A percentile compares a stretch with the other conserved stretches of the same genome.
Conservation (phyloP, 768 basidiomycete species). For the Termitomyces sp. region DNA sequence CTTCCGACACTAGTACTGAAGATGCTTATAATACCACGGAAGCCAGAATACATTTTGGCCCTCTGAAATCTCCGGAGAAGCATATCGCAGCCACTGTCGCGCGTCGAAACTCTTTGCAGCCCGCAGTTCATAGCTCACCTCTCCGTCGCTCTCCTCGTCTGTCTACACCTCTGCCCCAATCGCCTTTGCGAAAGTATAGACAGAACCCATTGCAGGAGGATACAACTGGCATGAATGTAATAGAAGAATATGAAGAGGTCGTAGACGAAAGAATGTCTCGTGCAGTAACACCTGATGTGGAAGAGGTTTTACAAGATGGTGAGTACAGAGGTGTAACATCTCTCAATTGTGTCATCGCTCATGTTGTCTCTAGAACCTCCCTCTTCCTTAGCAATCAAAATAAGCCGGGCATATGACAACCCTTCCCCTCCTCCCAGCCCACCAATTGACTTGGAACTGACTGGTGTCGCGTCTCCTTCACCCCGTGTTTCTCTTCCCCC, state of each 20-base stretch:
- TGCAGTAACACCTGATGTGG: slow-evolving; percentile 48
- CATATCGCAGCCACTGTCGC: slow-evolving; percentile 32
- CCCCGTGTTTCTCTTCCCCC: background rate
- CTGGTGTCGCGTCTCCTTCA: background rate
- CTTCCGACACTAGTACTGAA: slow-evolving; percentile 37
- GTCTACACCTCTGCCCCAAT: slow-evolving; percentile 34
- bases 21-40: slow-evolving; percentile 40
- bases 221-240: slow-evolving; percentile 14
- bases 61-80: slow-evolving; percentile 52
- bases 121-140: slow-evolving; percentile 19
- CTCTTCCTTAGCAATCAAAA: slow-evolving; percentile 59
- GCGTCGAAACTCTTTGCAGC: slow-evolving; percentile 24
- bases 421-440: slow-evolving; percentile 56
- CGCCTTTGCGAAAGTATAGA: slow-evolving; percentile 7
- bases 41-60: slow-evolving; percentile 47
- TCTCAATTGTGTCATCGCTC: slow-evolving; percentile 7
- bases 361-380: slow-evolving; percentile 53
- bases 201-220: slow-evolving; percentile 2
- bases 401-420: slow-evolving; percentile 69
- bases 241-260: slow-evolving; percentile 28
- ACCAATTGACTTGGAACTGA: background rate
- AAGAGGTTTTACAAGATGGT: slow-evolving; percentile 41
- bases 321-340: slow-evolving; percentile 21
- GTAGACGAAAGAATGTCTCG: slow-evolving; percentile 27
- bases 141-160: slow-evolving; percentile 51